Conservation (phyloP, 129 eudicot species). For the Helianthus tuberosus region DNA sequence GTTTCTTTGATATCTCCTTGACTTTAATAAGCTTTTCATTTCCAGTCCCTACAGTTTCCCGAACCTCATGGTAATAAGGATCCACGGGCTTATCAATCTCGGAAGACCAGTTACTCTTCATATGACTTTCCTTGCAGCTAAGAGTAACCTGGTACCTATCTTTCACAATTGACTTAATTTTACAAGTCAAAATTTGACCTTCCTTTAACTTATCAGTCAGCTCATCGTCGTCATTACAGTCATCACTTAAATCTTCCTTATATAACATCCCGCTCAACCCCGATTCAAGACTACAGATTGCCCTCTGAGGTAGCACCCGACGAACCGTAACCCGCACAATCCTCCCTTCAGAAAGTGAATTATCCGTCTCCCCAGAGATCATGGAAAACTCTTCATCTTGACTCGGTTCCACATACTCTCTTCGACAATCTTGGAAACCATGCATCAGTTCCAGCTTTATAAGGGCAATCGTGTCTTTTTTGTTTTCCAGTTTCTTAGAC, state of each 20-base stretch:
- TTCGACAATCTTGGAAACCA: slow-evolving; percentile 82
- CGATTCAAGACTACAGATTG: slow-evolving; percentile 72
- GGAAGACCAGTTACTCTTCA: slow-evolving; percentile 67
- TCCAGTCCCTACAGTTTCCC: slow-evolving; percentile 39
- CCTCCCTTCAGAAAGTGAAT: slow-evolving; percentile 73
- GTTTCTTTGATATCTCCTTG: slow-evolving; percentile 89
- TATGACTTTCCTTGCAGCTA: slow-evolving; percentile 71
- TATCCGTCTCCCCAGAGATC: slow-evolving; percentile 91
- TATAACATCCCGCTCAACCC: slow-evolving; percentile 79
- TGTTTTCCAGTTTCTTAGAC: slow-evolving; percentile 59
- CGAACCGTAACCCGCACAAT: slow-evolving; percentile 84
- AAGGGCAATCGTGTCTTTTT: slow-evolving; percentile 65
- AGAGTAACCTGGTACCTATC: slow-evolving; percentile 81
- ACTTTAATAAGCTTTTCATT: slow-evolving; percentile 67
- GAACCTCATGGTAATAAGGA: slow-evolving; percentile 74
- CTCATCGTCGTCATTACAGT: slow-evolving; percentile 59
- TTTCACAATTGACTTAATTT: slow-evolving; percentile 67
- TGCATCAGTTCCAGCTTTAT: slow-evolving; percentile 70
- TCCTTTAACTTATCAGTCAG: slow-evolving; percentile 75
- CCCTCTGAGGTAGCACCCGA: slow-evolving; percentile 73
- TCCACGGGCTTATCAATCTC: slow-evolving; percentile 52
- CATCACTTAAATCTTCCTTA: slow-evolving; percentile 74
- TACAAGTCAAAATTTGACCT: slow-evolving; percentile 79
- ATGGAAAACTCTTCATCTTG: slow-evolving; percentile 85
- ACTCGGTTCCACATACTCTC: slow-evolving; percentile 67